Base-by-base conservation (phyloP, 352 stramenopile species). In the Aphanomyces astaci region DNA sequence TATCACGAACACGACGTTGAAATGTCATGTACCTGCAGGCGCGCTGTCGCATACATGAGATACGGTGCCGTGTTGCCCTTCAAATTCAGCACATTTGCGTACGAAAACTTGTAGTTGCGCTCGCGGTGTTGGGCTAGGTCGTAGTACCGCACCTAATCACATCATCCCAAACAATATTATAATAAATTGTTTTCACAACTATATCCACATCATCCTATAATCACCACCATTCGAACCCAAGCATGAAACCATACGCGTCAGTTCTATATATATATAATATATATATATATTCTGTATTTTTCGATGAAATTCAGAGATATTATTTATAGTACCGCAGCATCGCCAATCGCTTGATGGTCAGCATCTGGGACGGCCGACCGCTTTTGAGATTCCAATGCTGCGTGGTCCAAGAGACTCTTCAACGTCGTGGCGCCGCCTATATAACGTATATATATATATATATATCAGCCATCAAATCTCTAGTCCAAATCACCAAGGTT, bases 31-130 rank as follows among this genome's bases (percentile, higher is more conserved):
- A 65, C 56, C 25, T 88, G 77, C 30, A 94, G 74, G 32, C 86
- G 74, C 7, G 86, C 83, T 25, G 76, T 89, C 36, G 86, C 86
- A 54, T 92, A 94, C 74, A 94, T 76, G 54, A 93, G 76, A 64
- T 92, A 94, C 51, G 91, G 84, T 24, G 82, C 86, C 15, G 86
- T 92, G 74, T 92, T 92, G 60, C 84, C 86, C 71, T 89, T 91
- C 39, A 91, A 72, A 51, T 86, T 86, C 11, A 92, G 77, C 64
- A 92, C 82, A 30, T 87, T 81, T 72, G 88, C 83, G 55, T 90
- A 92, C 15, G 86, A 73, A 62, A 92, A 92, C 73, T 92, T 92
- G 79, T 94, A 92, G 71, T 90, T 91, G 62, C 82, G 77, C 63
- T 90, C 83, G 33, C 82, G 86, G 57, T 92, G 84, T 66, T 94